Percentiles rank a stretch among this genome's conserved stretches.
These are phyloP conservation scores for Tetrapisispora arboricola DNA, from an alignment of 805 yeast genomes.

Conservation along the genomic window DNA sequence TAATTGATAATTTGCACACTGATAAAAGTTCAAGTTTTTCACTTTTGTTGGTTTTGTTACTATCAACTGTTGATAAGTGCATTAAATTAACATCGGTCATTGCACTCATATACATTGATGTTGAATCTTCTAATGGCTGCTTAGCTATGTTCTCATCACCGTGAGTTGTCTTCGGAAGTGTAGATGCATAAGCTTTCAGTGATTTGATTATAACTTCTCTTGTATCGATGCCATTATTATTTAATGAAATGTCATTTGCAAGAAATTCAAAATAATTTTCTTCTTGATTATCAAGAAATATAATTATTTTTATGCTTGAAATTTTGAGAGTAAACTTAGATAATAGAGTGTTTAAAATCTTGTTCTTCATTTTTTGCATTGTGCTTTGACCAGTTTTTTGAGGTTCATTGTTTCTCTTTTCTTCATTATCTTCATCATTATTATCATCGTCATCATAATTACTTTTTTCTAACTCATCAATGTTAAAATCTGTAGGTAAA, in stretches of 20 bases:
- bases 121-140: conserved; percentile 27
- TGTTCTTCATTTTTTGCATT: conserved; percentile 47
- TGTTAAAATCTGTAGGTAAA: conserved; percentile 12
- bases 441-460: conserved; percentile 9
- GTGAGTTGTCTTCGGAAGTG: no score
- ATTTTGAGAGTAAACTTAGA: conserved; percentile 48
- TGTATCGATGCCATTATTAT: conserved; percentile 1
- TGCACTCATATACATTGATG: conserved; percentile 77
- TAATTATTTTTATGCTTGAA: conserved; percentile 35
- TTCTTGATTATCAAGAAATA: conserved; percentile 35
- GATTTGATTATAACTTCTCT: not conserved
- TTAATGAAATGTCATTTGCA: conserved; percentile 23
- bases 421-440: not conserved
- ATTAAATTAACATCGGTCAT: conserved; percentile 39
- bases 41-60: not conserved
- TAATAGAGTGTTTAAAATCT: conserved; percentile 58
- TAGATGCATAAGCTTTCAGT: conserved; percentile 8
- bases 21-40: not conserved
- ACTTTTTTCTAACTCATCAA: conserved; percentile 4
- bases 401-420: no score
- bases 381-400: conserved; percentile 24
- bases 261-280: conserved; percentile 17
- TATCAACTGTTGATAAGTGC: not conserved
- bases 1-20: not conserved
- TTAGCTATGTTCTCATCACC: no score